These are phyloP conservation scores for Alternaria brassicae DNA, from an alignment of 2,329 filamentous ascomycete genomes.

Conservation along the genomic window DNA sequence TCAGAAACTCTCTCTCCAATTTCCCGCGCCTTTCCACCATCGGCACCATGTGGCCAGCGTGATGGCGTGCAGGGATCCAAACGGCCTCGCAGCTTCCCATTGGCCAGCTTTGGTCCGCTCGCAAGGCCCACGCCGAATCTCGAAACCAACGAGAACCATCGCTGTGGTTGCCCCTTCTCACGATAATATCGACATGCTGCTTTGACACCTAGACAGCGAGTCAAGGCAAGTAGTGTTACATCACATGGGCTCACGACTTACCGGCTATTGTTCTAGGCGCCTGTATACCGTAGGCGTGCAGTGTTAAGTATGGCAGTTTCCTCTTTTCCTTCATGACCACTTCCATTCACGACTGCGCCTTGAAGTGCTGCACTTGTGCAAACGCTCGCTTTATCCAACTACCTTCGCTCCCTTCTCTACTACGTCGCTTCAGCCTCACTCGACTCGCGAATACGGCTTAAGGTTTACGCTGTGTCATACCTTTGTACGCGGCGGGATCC, in stretches of 20 bases:
- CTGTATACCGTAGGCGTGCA: slow-evolving; percentile 4
- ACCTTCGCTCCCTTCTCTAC: slow-evolving; percentile 17
- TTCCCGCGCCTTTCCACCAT: slow-evolving; percentile 26
- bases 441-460: background rate
- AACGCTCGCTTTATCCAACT: slow-evolving; percentile 6
- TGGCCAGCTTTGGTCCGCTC: slow-evolving; percentile 12
- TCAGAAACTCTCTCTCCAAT: slow-evolving; percentile 15
- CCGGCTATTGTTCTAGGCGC: slow-evolving; percentile 7
- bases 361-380: slow-evolving; percentile 27
- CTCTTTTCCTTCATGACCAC: slow-evolving; percentile 1
- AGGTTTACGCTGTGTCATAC: background rate
- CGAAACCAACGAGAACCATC: slow-evolving; percentile 24
- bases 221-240: slow-evolving; percentile 22
- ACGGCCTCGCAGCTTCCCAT: slow-evolving; percentile 14
- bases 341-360: slow-evolving; percentile 22
- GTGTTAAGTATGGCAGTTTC: slow-evolving; percentile 18
- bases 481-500: slow-evolving; percentile 2
- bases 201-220: slow-evolving; percentile 11
- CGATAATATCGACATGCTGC: slow-evolving; percentile 14
- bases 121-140: slow-evolving; percentile 18
- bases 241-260: slow-evolving; percentile 7
- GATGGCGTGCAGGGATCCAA: slow-evolving; percentile 19
- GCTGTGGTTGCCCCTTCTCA: slow-evolving; percentile 17
- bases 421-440: background rate
- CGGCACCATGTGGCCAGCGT: slow-evolving; percentile 23